Conservation (phyloP, 345 rosid genomes). For the Combretum micranthum region DNA sequence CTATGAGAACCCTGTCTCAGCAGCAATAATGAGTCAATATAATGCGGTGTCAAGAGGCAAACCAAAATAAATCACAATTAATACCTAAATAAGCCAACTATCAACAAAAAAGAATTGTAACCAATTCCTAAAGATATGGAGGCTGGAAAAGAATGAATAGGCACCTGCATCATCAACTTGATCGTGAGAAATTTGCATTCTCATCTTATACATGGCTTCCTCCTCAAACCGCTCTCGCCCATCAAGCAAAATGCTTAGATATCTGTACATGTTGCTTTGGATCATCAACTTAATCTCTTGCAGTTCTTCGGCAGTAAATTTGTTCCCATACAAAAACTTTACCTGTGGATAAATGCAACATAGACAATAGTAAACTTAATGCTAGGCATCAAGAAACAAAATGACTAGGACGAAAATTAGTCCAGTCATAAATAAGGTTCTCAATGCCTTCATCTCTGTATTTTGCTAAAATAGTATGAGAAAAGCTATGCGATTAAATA, state of each 20-base stretch:
- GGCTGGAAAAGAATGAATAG: neutral
- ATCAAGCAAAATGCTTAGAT: conserved; percentile 89
- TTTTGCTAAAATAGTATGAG: too few species aligned
- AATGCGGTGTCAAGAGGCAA: too few species aligned
- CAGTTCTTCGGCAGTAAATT: conserved; percentile 68
- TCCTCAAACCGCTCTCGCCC: conserved; percentile 98
- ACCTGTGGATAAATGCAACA: conserved; percentile 49
- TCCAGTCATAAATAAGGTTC: too few species aligned
- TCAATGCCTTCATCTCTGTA: too few species aligned
- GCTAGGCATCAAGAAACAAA: neutral
- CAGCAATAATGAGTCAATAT: too few species aligned
- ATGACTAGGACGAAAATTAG: neutral
- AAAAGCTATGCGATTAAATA: too few species aligned
- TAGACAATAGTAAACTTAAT: neutral
- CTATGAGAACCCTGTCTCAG: too few species aligned
- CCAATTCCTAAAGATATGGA: neutral
- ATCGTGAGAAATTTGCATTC: conserved; percentile 29
- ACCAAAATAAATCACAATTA: too few species aligned
- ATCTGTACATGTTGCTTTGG: conserved; percentile 93
- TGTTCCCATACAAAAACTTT: conserved; percentile 85
- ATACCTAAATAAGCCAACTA: neutral
- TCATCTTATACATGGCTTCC: conserved; percentile 51
- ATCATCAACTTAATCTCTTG: conserved; percentile 92
- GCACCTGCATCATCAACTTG: conserved; percentile 48
- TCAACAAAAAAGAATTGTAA: neutral